Evolutionary conservation across 2,329 filamentous ascomycete species (phyloP).

Genomic region (Fusarium tupiense): DNA sequence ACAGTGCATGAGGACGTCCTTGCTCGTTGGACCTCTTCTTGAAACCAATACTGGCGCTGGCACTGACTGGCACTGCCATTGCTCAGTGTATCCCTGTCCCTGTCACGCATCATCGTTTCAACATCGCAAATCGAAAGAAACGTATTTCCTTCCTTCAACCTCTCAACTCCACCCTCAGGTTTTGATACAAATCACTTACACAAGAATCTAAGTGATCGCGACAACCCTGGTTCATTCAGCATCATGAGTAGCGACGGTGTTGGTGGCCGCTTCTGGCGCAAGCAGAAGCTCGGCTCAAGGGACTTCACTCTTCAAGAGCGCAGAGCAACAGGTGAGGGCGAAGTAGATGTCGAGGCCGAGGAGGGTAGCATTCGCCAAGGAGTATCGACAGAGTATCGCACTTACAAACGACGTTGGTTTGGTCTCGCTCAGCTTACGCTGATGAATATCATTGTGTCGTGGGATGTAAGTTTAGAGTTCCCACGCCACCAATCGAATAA

Average conservation of each 20-base stretch:
- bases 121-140: slow-evolving; percentile 1
- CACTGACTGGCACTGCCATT: background rate
- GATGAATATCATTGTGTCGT: slow-evolving; percentile 92
- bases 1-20: background rate
- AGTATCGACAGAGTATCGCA: slow-evolving; percentile 50
- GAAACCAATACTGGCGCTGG: background rate
- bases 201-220: slow-evolving; percentile 6
- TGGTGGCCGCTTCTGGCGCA: slow-evolving; percentile 45
- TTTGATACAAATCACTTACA: slow-evolving; percentile 1
- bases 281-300: slow-evolving; percentile 43
- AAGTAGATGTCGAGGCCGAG: slow-evolving; percentile 36
- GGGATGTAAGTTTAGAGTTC: slow-evolving; percentile 77
- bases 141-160: background rate
- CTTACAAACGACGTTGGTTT: slow-evolving; percentile 89
- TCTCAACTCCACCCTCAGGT: background rate
- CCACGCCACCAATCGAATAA: background rate
- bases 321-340: slow-evolving; percentile 32
- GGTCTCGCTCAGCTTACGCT: slow-evolving; percentile 85
- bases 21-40: background rate
- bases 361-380: slow-evolving; percentile 43
- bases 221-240: slow-evolving; percentile 3
- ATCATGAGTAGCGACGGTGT: slow-evolving; percentile 36
- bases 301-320: slow-evolving; percentile 44
- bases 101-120: background rate
- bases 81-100: background rate